Percentiles rank a stretch among this genome's conserved stretches.
Conservation (phyloP, 2,329 filamentous ascomycete species). For the Cladosporium phlei region DNA sequence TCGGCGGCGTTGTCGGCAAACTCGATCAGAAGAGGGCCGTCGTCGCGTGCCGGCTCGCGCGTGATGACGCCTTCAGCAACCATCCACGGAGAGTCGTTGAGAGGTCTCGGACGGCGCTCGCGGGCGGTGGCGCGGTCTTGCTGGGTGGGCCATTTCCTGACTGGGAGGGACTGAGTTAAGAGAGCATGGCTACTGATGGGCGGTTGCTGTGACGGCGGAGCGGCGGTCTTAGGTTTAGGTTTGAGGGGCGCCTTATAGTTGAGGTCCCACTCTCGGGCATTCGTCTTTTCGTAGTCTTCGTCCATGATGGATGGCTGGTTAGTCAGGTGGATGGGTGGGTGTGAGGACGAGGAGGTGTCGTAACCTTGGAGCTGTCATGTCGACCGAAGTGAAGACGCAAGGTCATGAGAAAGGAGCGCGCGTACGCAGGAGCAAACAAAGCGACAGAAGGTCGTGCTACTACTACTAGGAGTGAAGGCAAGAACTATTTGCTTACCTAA, state of each 20-base stretch:
- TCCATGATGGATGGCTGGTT: too few relatives aligned
- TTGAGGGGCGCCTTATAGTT: background rate
- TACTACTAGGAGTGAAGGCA: too few relatives aligned
- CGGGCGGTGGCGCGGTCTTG: background rate
- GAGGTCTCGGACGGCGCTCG: background rate
- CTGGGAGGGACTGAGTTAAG: too few relatives aligned
- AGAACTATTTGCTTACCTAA: too few relatives aligned
- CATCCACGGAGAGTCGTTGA: background rate
- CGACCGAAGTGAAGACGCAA: too few relatives aligned
- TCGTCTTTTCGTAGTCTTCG: constrained; percentile 19
- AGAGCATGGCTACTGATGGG: too few relatives aligned
- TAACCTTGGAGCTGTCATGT: too few relatives aligned
- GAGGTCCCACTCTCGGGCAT: constrained; percentile 21
- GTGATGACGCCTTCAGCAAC: background rate
- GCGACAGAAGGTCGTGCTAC: too few relatives aligned
- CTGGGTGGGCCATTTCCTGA: background rate
- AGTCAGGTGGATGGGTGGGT: too few relatives aligned
- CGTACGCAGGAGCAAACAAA: too few relatives aligned
- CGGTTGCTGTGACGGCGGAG: background rate
- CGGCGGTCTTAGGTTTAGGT: background rate
- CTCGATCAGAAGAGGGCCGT: constrained; percentile 1
- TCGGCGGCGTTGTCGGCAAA: constrained; percentile 18
- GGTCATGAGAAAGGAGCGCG: too few relatives aligned
- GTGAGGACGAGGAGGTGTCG: too few relatives aligned
- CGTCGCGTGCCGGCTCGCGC: background rate